Conservation (phyloP, 129 eudicot genomes). For the Glebionis coronaria region DNA sequence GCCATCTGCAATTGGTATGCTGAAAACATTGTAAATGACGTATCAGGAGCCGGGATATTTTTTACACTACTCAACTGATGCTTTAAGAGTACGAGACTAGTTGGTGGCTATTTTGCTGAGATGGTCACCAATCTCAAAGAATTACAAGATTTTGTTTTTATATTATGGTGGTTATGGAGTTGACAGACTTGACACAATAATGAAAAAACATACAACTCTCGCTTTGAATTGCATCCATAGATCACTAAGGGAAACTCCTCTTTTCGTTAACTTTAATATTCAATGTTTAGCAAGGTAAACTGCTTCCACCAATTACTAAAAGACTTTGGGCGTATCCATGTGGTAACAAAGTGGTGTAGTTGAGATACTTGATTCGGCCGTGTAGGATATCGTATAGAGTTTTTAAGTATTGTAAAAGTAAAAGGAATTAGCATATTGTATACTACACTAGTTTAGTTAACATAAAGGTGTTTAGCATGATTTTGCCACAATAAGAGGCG, state of each 20-base stretch:
- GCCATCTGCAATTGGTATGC: too few relatives aligned
- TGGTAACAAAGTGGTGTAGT: background rate
- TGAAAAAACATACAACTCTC: conserved; percentile 90
- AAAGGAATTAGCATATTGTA: background rate
- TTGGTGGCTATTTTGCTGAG: conserved; percentile 93
- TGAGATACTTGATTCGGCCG: background rate
- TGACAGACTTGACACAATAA: conserved; percentile 74
- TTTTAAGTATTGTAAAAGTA: background rate
- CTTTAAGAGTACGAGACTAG: conserved; percentile 91
- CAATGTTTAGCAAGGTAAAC: conserved; percentile 90
- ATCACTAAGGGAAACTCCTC: conserved; percentile 78
- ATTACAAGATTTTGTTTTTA: too few relatives aligned
- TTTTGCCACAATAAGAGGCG: too few relatives aligned
- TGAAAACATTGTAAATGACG: too few relatives aligned
- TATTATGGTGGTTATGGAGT: too few relatives aligned
- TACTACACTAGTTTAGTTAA: conserved; percentile 13
- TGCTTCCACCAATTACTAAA: background rate
- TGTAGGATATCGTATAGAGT: background rate
- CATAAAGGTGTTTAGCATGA: too few relatives aligned
- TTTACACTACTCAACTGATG: conserved; percentile 74
- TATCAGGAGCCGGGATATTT: too few relatives aligned
- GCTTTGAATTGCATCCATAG: conserved; percentile 89
- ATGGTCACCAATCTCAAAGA: conserved; percentile 63
- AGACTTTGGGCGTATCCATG: background rate
- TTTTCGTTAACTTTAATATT: conserved; percentile 72